Evolutionary conservation across 768 basidiomycete species (phyloP), one percentile per base, ranked within the genome.

Genomic region (Pulveroboletus sp.): DNA sequence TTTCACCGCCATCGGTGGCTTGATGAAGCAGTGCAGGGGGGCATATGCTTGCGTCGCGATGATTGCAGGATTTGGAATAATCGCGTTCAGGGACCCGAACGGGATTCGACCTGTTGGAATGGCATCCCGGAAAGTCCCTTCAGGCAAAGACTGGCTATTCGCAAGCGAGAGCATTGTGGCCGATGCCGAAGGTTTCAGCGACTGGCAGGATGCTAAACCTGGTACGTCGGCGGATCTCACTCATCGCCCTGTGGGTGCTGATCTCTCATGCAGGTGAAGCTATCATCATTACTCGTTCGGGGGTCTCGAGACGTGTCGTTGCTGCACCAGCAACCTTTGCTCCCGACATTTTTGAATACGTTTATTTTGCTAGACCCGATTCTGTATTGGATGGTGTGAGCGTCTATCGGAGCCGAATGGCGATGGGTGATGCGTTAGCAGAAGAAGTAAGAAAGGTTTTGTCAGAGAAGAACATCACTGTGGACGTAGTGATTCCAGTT

Each of bases 31-130:
- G 55, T 86, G 85, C 66, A 86, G 79, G 60, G 96, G 96, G 41
- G 95, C 93, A 2, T 99, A 98, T 68, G 95, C 94, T 2, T 97
- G 94, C 63, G 87, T 93, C 11, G 92, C 89, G n/a, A 98, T 99
- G 96, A 80, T 99, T 34, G 95, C 96, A 24, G 96, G 96, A 32
- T 98, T 98, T 67, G 96, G 96, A 1, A 86, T 98, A 51, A 94
- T 99, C 64, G 96, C 89, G 0, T 99, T 99, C 75, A 79, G 96
- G 54, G 96, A 99, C 70, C 96, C 94, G 9, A 96, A 97, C 63
- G 96, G 96, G 40, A 97, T 99, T 57, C 78, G 96, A 29, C 96
- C 96, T 1, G 73, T 94, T 26, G 96, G 96, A 2, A 79, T 93
- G 76, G 94, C 82, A 2, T 78, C 77, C 23, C 76, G 95, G 41